Evolutionary conservation across 768 basidiomycete genomes (phyloP), one percentile per base, ranked within the genome.

Genomic region (Leccinum subgranulosum): DNA sequence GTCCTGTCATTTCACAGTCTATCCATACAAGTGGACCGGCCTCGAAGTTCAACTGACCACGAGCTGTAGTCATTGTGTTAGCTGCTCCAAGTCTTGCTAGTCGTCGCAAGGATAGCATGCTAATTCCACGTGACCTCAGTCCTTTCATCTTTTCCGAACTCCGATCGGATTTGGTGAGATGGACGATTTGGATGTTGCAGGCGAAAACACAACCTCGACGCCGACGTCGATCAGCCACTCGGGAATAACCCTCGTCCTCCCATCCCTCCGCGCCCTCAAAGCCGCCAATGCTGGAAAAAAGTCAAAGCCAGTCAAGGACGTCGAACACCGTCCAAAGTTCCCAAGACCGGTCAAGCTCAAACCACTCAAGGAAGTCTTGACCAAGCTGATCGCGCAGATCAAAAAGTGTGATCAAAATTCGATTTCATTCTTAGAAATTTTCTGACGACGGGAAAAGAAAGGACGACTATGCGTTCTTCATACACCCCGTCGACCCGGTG

Each of bases 1-100:
- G 77, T 4, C 91, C 91, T 3, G 91, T 92, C 82, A 93, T 94
- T 74, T 94, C 91, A 64, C 90, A 91, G 70, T 94, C 91, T 51
- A 93, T 80, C 92, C 91, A 94, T 47, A 66, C 66, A 7, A 68
- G 58, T 7, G 66, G 66, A 5, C 64, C 66, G 1, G 48, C 49
- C 11, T 59, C 43, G 5, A 49, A 59, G 47, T 47, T 59, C 9
- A 68, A 11, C 27, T 4, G 55, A 25, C 41, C 23, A 17, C 21
- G 36, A 17, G 36, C 17, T 17, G 36, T 17, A 3, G 36, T 36
- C 36, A 31, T 14, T 5, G 14, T 33, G 33, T 33, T 33, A 14
- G 1, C 11, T 31, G 11, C 14, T 33, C 33, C 33, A 33, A 33
- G 33, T 33, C 33, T 14, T 14, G 33, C 14, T 14, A 33, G 33